Evolutionary conservation across 441 rosid genomes (phyloP).

Genomic region (Pelargonium cotyledonis): DNA sequence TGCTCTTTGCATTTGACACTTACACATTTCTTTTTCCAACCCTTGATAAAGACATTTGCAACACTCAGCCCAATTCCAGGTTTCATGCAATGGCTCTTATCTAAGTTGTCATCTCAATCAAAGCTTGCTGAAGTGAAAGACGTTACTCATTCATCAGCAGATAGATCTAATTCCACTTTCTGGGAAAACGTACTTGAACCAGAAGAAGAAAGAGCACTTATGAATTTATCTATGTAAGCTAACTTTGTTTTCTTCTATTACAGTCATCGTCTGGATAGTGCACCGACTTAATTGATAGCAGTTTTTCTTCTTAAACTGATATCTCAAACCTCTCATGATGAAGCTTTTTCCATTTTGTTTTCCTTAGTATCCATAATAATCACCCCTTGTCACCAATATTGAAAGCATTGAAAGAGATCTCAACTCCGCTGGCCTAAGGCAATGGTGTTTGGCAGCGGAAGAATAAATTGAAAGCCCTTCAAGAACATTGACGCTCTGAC

Average conservation of each 20-base stretch:
- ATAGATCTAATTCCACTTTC: conserved; percentile 46
- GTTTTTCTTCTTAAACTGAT: background rate
- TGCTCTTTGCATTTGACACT: conserved; percentile 16
- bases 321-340: conserved; percentile 4
- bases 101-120: conserved; percentile 80
- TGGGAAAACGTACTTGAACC: conserved; percentile 67
- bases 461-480: too few relatives aligned
- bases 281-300: background rate
- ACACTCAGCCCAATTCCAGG: conserved; percentile 96
- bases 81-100: conserved; percentile 79
- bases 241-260: background rate
- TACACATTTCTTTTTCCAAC: conserved; percentile 13
- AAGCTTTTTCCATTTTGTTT: background rate
- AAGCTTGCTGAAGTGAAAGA: conserved; percentile 47
- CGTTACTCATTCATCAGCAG: conserved; percentile 28
- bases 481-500: too few relatives aligned
- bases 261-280: background rate
- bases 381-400: background rate
- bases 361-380: background rate
- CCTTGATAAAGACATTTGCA: conserved; percentile 61
- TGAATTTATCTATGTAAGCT: conserved; percentile 51
- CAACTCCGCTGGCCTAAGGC: too few relatives aligned
- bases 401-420: too few relatives aligned
- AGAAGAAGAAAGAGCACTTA: conserved; percentile 70
- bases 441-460: too few relatives aligned